A percentile compares a stretch with the other conserved stretches of the same genome.
Conservation (phyloP, 2,329 filamentous ascomycete species). For the Camillea tinctor region DNA sequence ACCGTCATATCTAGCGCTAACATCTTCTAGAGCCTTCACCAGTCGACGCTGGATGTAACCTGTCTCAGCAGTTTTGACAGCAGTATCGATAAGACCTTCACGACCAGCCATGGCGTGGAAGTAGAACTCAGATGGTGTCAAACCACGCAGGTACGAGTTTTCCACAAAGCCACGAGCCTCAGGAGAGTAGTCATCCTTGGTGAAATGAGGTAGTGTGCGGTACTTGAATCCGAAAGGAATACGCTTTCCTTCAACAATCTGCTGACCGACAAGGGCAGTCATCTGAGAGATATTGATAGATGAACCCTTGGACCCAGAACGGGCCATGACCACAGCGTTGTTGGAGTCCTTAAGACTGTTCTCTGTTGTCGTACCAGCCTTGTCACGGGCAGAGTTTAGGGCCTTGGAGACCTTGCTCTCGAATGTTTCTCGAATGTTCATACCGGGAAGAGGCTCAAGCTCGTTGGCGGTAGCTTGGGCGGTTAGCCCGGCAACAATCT, state of each 20-base stretch:
- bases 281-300: conserved; percentile 99
- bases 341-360: conserved; percentile 93
- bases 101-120: conserved; percentile 99
- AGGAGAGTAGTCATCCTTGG: conserved; percentile 98
- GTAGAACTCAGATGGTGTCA: conserved; percentile 96
- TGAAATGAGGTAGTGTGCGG: conserved; percentile 93
- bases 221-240: conserved; percentile 99
- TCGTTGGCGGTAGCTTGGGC: conserved; percentile 77
- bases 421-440: conserved; percentile 98
- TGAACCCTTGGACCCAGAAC: conserved; percentile 96
- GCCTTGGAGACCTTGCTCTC: conserved; percentile 95
- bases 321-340: conserved; percentile 95
- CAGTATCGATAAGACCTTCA: conserved; percentile 98
- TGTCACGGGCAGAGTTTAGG: conserved; percentile 92
- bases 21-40: conserved; percentile 96
- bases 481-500: conserved; percentile 74
- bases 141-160: conserved; percentile 93
- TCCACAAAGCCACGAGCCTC: conserved; percentile 97
- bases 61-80: conserved; percentile 98
- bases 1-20: conserved; percentile 96
- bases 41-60: conserved; percentile 98
- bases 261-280: conserved; percentile 96
- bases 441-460: conserved; percentile 91
- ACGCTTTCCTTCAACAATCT: conserved; percentile 97
- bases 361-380: conserved; percentile 89